phyloP scores from a whole-genome alignment of 2,329 filamentous ascomycete species.

The Colletotrichum sp. region DNA sequence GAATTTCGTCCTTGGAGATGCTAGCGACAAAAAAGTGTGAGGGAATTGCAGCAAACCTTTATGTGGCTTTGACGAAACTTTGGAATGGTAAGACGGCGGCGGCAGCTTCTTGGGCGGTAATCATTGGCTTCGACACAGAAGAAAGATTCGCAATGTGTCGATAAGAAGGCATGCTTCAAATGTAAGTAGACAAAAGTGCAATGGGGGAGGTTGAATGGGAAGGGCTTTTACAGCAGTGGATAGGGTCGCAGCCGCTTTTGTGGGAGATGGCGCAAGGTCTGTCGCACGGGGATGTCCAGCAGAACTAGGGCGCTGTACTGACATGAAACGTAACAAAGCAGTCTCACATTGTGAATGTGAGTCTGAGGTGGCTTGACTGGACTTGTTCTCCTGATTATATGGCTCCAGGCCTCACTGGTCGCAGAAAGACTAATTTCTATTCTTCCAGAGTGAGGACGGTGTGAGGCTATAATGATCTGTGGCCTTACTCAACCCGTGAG shows the following conservation, averaged over 20 bases:
- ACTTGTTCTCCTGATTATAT: not conserved
- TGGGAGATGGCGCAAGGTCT: not conserved
- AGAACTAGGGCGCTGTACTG: not conserved
- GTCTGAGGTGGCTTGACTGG: not conserved
- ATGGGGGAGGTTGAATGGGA: not conserved
- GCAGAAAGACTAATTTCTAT: no score
- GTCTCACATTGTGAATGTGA: not conserved
- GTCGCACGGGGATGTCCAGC: not conserved
- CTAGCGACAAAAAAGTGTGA: not conserved
- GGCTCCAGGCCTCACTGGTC: no score
- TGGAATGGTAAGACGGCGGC: not conserved
- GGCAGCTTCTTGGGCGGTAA: not conserved
- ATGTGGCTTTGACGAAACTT: not conserved
- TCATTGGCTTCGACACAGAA: not conserved
- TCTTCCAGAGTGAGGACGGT: no score
- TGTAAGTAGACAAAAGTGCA: not conserved
- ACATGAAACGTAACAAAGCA: not conserved
- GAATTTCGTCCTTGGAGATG: not conserved
- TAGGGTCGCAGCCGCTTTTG: not conserved
- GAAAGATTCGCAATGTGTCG: not conserved
- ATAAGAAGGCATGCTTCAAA: not conserved
- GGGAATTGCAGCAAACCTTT: not conserved
- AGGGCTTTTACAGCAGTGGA: not conserved
- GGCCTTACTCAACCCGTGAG: no score
- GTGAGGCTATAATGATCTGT: no score